phyloP scores from a whole-genome alignment of 768 basidiomycete genomes.

The Tulasnella sp. region DNA sequence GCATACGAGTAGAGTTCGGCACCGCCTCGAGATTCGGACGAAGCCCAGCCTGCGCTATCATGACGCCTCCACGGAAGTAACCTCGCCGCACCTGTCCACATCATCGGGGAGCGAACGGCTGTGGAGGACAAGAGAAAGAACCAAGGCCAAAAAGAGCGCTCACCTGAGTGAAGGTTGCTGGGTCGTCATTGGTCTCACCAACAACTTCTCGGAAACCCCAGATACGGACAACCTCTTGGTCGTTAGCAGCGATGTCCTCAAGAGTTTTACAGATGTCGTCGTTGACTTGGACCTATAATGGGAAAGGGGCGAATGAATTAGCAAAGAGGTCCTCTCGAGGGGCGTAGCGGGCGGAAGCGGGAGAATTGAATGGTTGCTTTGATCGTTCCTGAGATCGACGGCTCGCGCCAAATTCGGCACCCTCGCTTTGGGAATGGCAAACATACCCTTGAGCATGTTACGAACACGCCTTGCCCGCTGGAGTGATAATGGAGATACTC shows the following conservation, averaged over 20 bases:
- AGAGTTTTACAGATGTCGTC: conserved; percentile 26
- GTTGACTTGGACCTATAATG: conserved; percentile 18
- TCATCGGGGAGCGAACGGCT: neutral
- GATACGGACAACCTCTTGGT: conserved; percentile 23
- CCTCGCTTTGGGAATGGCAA: neutral
- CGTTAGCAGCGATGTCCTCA: neutral
- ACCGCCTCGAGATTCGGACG: neutral
- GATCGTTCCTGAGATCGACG: neutral
- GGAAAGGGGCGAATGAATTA: neutral
- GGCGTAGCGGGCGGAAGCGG: too few species aligned
- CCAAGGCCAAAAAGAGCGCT: neutral
- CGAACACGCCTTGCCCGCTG: neutral
- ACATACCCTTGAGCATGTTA: neutral
- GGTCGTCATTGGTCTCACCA: neutral
- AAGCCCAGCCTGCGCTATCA: neutral
- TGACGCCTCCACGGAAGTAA: neutral
- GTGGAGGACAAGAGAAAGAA: neutral
- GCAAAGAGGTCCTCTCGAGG: neutral
- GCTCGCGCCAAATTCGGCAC: neutral
- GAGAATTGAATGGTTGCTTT: too few species aligned
- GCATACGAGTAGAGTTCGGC: too few species aligned
- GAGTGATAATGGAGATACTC: too few species aligned
- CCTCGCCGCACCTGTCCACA: neutral
- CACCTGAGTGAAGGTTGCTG: conserved; percentile 22
- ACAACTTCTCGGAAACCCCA: conserved; percentile 26